A percentile compares a stretch with the other conserved stretches of the same genome.
Conservation (phyloP, 129 eudicot genomes). For the Cynara cardunculus region DNA sequence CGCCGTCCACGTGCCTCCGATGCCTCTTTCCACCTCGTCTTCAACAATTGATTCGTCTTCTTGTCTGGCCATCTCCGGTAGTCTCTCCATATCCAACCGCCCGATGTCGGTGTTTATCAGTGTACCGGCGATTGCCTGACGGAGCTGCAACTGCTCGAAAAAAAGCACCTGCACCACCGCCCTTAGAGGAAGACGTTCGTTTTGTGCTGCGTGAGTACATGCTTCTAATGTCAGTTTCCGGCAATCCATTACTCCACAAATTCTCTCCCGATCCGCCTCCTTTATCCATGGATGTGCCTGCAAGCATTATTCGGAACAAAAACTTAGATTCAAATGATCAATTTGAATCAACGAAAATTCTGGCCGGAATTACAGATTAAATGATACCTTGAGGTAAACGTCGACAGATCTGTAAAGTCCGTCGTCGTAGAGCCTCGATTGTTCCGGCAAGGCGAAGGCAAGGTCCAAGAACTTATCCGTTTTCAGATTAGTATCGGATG, state of each 20-base stretch:
- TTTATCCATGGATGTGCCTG: constrained; percentile 91
- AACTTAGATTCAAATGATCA: neutral
- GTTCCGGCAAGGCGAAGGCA: constrained; percentile 70
- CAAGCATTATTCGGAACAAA: neutral
- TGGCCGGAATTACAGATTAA: neutral
- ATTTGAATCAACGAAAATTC: neutral
- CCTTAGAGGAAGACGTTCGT: constrained; percentile 88
- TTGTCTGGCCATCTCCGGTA: neutral
- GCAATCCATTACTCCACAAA: constrained; percentile 82
- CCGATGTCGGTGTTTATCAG: constrained; percentile 40
- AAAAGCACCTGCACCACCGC: constrained; percentile 91
- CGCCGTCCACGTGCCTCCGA: constrained; percentile 45
- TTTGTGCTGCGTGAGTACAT: constrained; percentile 98
- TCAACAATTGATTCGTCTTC: constrained; percentile 32
- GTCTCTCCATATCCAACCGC: neutral
- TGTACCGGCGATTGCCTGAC: constrained; percentile 91
- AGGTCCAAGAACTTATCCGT: constrained; percentile 63
- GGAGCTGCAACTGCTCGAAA: constrained; percentile 97
- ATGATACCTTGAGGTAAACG: constrained; percentile 80
- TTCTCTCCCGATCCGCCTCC: constrained; percentile 71
- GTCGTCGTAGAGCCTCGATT: constrained; percentile 75
- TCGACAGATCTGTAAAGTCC: constrained; percentile 95
- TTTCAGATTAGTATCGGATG: constrained; percentile 78
- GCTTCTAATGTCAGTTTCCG: constrained; percentile 93
- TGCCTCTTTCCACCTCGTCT: constrained; percentile 14